Percentiles rank a stretch among this genome's conserved stretches.
phyloP scores from a whole-genome alignment of 306 rosid genomes.

The Bauhinia variegata region DNA sequence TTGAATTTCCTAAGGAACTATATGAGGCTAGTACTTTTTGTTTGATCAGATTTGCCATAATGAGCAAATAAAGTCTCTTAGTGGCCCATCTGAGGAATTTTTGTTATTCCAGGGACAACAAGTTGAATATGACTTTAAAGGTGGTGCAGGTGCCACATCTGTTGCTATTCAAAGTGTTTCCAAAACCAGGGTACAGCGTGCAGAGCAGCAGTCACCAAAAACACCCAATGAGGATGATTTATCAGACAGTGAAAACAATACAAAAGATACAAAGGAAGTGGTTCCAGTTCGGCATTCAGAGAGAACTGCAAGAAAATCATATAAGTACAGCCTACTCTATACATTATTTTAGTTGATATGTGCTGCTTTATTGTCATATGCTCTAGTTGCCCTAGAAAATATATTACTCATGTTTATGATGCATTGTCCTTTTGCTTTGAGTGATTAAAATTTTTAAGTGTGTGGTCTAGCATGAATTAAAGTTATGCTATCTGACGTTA shows the following conservation, averaged over 20 bases:
- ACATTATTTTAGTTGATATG: constrained; percentile 29
- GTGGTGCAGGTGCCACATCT: constrained; percentile 71
- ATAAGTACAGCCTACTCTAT: constrained; percentile 59
- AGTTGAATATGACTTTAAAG: constrained; percentile 70
- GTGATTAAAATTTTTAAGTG: constrained; percentile 29
- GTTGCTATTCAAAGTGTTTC: constrained; percentile 47
- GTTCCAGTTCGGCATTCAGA: constrained; percentile 72
- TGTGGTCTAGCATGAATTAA: constrained; percentile 17
- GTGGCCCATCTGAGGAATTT: constrained; percentile 23
- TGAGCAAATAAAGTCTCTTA: constrained; percentile 23
- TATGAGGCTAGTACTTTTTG: constrained; percentile 52
- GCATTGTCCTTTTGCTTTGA: constrained; percentile 6
- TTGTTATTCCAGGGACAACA: constrained; percentile 58
- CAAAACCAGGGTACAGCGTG: constrained; percentile 43
- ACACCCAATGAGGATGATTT: constrained; percentile 51
- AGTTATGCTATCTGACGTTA: constrained; percentile 18
- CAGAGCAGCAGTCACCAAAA: constrained; percentile 50
- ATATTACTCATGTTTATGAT: constrained; percentile 1
- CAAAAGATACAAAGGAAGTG: constrained; percentile 47
- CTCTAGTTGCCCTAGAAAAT: not conserved
- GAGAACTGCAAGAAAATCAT: constrained; percentile 63
- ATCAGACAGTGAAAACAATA: constrained; percentile 53
- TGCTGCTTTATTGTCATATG: constrained; percentile 21
- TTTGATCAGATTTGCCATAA: constrained; percentile 14
- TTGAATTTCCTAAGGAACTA: constrained; percentile 78